Evolutionary conservation across 495 filamentous ascomycete species (phyloP).

Genomic region (Bryoglossum gracile): DNA sequence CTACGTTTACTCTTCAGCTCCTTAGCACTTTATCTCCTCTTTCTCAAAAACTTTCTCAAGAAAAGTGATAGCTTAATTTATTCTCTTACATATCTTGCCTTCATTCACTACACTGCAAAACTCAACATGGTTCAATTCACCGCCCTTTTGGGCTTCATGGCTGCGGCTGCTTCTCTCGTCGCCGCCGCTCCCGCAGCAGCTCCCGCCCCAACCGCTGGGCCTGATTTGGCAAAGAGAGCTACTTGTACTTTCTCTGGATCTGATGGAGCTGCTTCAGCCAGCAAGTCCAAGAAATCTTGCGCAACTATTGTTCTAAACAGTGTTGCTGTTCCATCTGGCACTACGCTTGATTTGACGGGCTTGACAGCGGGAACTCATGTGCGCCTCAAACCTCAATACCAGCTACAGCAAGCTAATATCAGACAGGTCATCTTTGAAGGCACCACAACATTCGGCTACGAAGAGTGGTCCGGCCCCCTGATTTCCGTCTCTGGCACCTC

Average conservation of each 20-base stretch:
- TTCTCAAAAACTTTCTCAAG: too few species aligned
- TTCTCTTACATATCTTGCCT: not conserved
- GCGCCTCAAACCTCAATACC: too few species aligned
- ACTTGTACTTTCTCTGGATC: conserved; percentile 37
- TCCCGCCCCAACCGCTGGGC: conserved; percentile 5
- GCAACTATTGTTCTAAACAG: conserved; percentile 36
- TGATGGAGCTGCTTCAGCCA: conserved; percentile 31
- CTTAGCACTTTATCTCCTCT: too few species aligned
- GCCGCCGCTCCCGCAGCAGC: conserved; percentile 15
- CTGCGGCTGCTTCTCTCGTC: conserved; percentile 8
- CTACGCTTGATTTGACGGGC: conserved; percentile 40
- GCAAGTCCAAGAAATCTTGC: conserved; percentile 35
- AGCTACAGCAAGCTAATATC: not conserved
- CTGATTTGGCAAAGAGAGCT: conserved; percentile 14
- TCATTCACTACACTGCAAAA: not conserved
- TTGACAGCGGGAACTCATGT: conserved; percentile 39
- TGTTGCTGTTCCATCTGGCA: conserved; percentile 39
- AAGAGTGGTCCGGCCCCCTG: conserved; percentile 44
- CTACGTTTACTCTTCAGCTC: conserved; percentile 7
- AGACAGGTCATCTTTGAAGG: conserved; percentile 41
- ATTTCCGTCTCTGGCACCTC: conserved; percentile 40
- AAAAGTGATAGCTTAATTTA: not conserved
- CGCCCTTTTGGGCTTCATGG: conserved; percentile 6
- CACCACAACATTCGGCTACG: conserved; percentile 41
- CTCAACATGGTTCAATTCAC: conserved; percentile 18